Evolutionary conservation across 2,329 filamentous ascomycete species (phyloP), one percentile per base, ranked within the genome.

Genomic region (Leptographium lundbergii): DNA sequence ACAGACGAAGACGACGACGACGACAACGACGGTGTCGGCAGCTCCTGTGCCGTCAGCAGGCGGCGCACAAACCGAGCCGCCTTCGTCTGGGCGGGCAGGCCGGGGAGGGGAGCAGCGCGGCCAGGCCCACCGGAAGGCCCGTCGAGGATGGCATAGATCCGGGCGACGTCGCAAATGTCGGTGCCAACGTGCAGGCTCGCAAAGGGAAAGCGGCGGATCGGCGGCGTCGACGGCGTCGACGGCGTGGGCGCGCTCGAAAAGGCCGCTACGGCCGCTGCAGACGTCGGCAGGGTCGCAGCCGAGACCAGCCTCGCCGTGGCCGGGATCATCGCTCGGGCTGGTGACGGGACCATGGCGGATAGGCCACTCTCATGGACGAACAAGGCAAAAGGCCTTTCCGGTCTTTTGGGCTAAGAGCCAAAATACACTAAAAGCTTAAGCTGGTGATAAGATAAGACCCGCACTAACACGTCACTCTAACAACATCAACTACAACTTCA

Each of bases 101-200:
- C 9, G 32, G 50, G 4, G 50, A 14, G 11, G 54, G 22, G 34
- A 36, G 14, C 6, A 54, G 32, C 24, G 22, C 19, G 7, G 29
- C 4, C 51, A 54, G 29, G 10, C n/a, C 7, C n/a, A 19, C 4
- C 42, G 2, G 24, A 5, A 14, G 13, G 7, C 24, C 34, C 9
- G 53, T 11, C 45, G 24, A 92, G 70, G 57, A 91, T 75, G 24
- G 71, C 69, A 61, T 75, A 73, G 61, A 95, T 82, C 59, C 90
- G 84, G 0, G 77, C 71, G 60, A 90, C 79, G 60, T 79, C 78
- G 70, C 88, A 90, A 59, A 95, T 86, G 69, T 95, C 91, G 54
- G 82, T 92, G 60, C 91, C 91, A 57, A 95, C 74, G 55, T 79
- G 78, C 17, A 92, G 68, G 2, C 55, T 57, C 1, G 83, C 75